phyloP scores from a whole-genome alignment of 2,329 filamentous ascomycete genomes.

The Eurotiales sp. region DNA sequence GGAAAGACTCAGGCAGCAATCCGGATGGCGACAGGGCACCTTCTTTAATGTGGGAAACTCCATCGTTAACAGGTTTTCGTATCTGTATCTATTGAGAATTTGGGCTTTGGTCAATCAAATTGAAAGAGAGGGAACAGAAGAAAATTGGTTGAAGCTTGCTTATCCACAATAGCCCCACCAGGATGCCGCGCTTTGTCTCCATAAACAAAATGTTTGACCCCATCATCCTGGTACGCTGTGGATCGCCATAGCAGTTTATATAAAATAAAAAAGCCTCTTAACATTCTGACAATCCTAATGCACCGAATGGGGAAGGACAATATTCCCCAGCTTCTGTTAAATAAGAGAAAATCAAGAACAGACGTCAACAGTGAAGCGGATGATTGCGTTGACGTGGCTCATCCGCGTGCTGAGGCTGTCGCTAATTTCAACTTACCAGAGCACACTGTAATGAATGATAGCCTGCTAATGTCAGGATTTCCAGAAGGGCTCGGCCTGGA shows the following conservation, averaged over 20 bases:
- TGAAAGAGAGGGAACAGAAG: too few species aligned
- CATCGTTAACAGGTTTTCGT: too few species aligned
- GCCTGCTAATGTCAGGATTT: not conserved
- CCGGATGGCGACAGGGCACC: not conserved
- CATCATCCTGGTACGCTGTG: too few species aligned
- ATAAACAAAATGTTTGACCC: too few species aligned
- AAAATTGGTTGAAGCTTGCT: too few species aligned
- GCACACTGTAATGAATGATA: not conserved
- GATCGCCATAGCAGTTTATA: too few species aligned
- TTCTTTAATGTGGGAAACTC: not conserved
- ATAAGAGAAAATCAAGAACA: not conserved
- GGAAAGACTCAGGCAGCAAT: constrained; percentile 6
- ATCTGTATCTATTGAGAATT: too few species aligned
- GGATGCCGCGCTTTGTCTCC: too few species aligned
- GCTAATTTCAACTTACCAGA: not conserved
- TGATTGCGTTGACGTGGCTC: not conserved
- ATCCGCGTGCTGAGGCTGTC: not conserved
- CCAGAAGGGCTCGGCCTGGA: not conserved
- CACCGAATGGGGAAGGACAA: not conserved
- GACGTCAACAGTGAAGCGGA: not conserved
- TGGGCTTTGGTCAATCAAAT: too few species aligned
- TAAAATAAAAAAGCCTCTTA: not conserved
- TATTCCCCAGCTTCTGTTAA: not conserved
- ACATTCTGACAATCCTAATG: not conserved
- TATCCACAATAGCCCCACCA: too few species aligned